Evolutionary conservation across 2,329 filamentous ascomycete species (phyloP).

Genomic region (Allantophomopsis lycopodina): DNA sequence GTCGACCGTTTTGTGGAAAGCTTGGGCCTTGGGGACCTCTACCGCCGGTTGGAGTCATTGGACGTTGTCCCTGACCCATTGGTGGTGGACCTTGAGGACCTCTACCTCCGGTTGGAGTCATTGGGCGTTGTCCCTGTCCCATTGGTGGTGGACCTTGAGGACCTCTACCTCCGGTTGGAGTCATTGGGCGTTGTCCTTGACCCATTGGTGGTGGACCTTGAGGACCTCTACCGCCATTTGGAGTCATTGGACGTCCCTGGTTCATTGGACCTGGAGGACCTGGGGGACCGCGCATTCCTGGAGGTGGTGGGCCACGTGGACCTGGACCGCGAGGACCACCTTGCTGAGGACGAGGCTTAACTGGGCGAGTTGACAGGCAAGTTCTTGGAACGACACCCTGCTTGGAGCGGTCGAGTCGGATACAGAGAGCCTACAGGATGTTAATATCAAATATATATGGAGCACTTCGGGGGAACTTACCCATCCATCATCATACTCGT

Average conservation of each 20-base stretch:
- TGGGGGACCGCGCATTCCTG: conserved; percentile 4
- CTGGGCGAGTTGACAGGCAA: conserved; percentile 80
- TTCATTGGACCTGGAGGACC: conserved; percentile 6
- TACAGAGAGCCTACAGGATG: conserved; percentile 62
- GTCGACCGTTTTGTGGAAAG: conserved; percentile 2
- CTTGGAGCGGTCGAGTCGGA: conserved; percentile 75
- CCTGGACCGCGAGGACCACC: conserved; percentile 13
- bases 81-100: background rate
- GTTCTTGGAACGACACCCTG: conserved; percentile 92
- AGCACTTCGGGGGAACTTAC: conserved; percentile 34
- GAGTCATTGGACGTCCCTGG: conserved; percentile 7
- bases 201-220: conserved; percentile 7
- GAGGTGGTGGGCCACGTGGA: conserved; percentile 6
- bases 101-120: conserved; percentile 4
- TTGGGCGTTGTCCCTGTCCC: conserved; percentile 8
- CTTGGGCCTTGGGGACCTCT: conserved; percentile 2
- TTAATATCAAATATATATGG: conserved; percentile 16
- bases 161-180: conserved; percentile 2
- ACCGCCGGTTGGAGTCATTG: conserved; percentile 1
- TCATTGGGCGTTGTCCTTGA: conserved; percentile 8
- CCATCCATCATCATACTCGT: conserved; percentile 98
- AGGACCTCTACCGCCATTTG: conserved; percentile 2
- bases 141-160: conserved; percentile 6
- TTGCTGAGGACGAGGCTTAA: conserved; percentile 34
- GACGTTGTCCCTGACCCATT: background rate